These are phyloP conservation scores for Dianthus caryophyllus DNA, from an alignment of 148 eudicot genomes.

Conservation along the genomic window DNA sequence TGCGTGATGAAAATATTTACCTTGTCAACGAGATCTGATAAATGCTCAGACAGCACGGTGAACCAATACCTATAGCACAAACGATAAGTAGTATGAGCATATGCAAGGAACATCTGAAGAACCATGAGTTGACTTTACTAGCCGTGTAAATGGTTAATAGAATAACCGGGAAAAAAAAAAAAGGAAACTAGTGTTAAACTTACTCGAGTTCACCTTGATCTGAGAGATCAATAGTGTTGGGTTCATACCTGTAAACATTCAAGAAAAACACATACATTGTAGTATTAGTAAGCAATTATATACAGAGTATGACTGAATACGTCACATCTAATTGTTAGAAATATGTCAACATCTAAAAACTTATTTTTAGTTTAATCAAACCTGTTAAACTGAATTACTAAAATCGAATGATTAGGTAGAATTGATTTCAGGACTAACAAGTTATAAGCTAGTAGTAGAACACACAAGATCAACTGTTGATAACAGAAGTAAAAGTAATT, in stretches of 20 bases:
- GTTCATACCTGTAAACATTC: slow-evolving; percentile 66
- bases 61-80: slow-evolving; percentile 69
- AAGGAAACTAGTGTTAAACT: slow-evolving; percentile 27
- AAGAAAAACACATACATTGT: neutral
- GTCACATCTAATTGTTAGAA: neutral
- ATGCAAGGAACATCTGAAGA: neutral
- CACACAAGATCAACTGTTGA: neutral
- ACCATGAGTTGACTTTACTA: neutral
- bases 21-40: slow-evolving; percentile 98
- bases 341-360: neutral
- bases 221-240: slow-evolving; percentile 89
- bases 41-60: slow-evolving; percentile 79
- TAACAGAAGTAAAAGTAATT: neutral
- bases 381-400: slow-evolving; percentile 10
- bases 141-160: neutral
- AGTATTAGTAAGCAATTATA: neutral
- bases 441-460: neutral
- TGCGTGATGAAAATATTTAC: slow-evolving; percentile 29
- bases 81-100: slow-evolving; percentile 9
- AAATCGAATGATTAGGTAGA: neutral
- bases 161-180: neutral
- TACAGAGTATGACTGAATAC: neutral
- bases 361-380: neutral
- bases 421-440: neutral
- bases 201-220: slow-evolving; percentile 86